phyloP scores from a whole-genome alignment of 352 stramenopile species.

The Plasmopara muralis region DNA sequence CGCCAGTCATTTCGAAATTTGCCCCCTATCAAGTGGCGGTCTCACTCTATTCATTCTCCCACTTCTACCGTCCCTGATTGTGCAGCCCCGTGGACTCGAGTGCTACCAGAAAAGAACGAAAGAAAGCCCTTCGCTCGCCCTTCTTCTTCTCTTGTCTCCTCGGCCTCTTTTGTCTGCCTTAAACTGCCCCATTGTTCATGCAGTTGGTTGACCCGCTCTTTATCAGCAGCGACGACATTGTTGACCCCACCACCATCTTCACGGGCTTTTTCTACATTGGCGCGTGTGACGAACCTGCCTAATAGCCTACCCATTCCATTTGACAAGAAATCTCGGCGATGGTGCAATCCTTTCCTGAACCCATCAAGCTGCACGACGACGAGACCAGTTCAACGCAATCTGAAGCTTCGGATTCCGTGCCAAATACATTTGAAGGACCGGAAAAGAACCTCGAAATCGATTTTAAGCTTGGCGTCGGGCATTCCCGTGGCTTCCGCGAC shows the following conservation, averaged over 20 bases:
- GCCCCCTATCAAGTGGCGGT: neutral
- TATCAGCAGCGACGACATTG: constrained; percentile 78
- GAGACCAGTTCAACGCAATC: constrained; percentile 73
- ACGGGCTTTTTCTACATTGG: constrained; percentile 88
- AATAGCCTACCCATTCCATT: constrained; percentile 32
- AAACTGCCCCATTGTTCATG: constrained; percentile 59
- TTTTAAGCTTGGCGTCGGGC: constrained; percentile 75
- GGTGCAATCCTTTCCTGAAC: constrained; percentile 55
- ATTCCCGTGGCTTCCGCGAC: constrained; percentile 84
- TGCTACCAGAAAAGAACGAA: constrained; percentile 15
- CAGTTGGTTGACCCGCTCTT: constrained; percentile 65
- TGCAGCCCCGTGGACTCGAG: constrained; percentile 5
- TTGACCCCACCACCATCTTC: constrained; percentile 84
- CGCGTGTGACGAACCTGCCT: constrained; percentile 84
- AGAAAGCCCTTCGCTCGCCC: constrained; percentile 14
- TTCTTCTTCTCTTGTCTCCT: constrained; percentile 13
- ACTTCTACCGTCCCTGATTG: neutral
- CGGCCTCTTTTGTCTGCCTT: constrained; percentile 13
- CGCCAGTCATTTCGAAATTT: constrained; percentile 25
- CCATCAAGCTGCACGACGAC: constrained; percentile 58
- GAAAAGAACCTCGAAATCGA: constrained; percentile 97
- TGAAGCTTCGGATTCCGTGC: constrained; percentile 44
- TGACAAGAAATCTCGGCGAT: constrained; percentile 16
- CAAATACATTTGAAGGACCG: constrained; percentile 95
- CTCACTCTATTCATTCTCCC: neutral